Evolutionary conservation across 495 filamentous ascomycete species (phyloP).

Genomic region (Pseudoneurospora amorphoporcata): DNA sequence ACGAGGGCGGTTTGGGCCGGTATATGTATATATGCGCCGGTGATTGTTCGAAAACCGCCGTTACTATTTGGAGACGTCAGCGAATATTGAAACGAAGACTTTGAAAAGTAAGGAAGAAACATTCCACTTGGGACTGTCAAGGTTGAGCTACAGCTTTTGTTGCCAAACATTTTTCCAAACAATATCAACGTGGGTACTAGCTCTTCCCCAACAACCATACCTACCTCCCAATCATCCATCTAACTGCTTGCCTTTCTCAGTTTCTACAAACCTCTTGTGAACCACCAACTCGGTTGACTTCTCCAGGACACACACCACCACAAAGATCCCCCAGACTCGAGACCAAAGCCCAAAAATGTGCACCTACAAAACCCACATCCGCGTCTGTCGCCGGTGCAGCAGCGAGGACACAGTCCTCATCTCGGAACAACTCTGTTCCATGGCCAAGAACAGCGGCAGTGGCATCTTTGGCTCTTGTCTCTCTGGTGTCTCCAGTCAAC

Average conservation of each 20-base stretch:
- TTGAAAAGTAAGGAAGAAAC: background rate
- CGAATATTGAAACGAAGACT: background rate
- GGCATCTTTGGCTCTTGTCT: conserved; percentile 31
- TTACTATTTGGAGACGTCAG: background rate
- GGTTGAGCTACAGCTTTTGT: background rate
- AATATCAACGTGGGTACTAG: background rate
- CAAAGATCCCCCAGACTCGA: too few species aligned
- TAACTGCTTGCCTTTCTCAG: background rate
- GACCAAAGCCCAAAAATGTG: conserved; percentile 21
- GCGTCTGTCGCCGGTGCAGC: conserved; percentile 26
- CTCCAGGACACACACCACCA: background rate
- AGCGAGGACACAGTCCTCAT: conserved; percentile 33
- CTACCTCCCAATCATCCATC: background rate
- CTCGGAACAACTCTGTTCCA: conserved; percentile 28
- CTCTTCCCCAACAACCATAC: background rate
- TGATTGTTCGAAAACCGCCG: background rate
- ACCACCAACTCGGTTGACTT: background rate
- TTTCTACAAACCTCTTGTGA: background rate
- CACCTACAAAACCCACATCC: conserved; percentile 31
- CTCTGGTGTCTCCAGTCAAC: conserved; percentile 18
- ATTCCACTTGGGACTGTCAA: background rate
- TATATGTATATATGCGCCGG: background rate
- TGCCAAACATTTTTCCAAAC: background rate
- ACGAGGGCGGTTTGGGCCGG: background rate
- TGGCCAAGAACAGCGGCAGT: conserved; percentile 21